A percentile compares a stretch with the other conserved stretches of the same genome.
These are phyloP conservation scores for Eutypella sp. DNA, from an alignment of 2,329 filamentous ascomycete genomes.

Conservation along the genomic window DNA sequence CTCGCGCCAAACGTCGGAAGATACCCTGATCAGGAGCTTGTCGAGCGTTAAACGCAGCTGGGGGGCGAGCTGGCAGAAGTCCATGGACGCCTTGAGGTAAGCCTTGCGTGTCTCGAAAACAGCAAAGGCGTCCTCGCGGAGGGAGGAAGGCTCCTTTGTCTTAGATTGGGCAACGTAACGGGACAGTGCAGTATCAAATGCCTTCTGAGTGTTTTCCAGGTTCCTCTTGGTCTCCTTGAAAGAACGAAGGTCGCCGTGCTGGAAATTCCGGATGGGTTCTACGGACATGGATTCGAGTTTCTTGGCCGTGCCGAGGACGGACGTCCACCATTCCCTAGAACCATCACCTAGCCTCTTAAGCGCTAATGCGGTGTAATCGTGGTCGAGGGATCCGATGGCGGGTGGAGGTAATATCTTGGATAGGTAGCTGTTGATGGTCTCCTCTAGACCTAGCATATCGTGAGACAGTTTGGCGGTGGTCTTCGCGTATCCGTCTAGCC, in stretches of 20 bases:
- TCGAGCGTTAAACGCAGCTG: slow-evolving; percentile 82
- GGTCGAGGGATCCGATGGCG: slow-evolving; percentile 78
- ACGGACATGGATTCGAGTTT: slow-evolving; percentile 71
- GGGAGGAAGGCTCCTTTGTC: slow-evolving; percentile 84
- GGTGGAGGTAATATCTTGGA: slow-evolving; percentile 68
- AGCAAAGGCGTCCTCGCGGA: slow-evolving; percentile 93
- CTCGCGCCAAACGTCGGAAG: slow-evolving; percentile 83
- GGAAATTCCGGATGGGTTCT: slow-evolving; percentile 76
- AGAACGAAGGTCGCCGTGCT: slow-evolving; percentile 70
- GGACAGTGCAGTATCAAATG: slow-evolving; percentile 74
- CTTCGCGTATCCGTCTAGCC: slow-evolving; percentile 65
- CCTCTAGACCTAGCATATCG: slow-evolving; percentile 70
- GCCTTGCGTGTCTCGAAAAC: slow-evolving; percentile 87
- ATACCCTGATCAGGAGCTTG: slow-evolving; percentile 77
- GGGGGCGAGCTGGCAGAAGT: slow-evolving; percentile 84
- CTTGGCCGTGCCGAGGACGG: slow-evolving; percentile 67
- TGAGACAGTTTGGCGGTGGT: slow-evolving; percentile 52
- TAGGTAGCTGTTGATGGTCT: slow-evolving; percentile 72
- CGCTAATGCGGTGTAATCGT: slow-evolving; percentile 88
- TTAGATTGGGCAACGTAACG: slow-evolving; percentile 84
- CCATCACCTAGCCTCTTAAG: slow-evolving; percentile 82
- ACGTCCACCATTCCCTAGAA: slow-evolving; percentile 81
- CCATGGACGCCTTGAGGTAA: slow-evolving; percentile 88
- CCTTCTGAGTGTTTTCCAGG: slow-evolving; percentile 76
- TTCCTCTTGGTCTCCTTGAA: slow-evolving; percentile 80